Evolutionary conservation across 1,139 yeast genomes (phyloP).

Genomic region (Sugiyamaella castrensis): DNA sequence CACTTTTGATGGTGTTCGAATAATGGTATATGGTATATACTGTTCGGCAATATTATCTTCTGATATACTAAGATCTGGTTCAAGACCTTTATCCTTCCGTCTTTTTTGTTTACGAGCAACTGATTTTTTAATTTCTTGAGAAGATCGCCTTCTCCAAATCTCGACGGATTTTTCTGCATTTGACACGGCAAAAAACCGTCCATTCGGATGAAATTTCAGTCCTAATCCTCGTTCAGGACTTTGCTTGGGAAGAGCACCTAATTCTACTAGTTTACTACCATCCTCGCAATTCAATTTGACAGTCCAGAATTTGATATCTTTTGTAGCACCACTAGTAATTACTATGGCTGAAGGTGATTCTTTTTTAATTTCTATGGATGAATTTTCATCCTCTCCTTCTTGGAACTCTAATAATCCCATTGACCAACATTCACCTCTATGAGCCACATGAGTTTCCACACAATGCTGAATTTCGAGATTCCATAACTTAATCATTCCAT

Average conservation of each 20-base stretch:
- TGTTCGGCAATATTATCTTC: slow-evolving; percentile 33
- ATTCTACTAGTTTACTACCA: slow-evolving; percentile 52
- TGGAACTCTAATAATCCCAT: slow-evolving; percentile 45
- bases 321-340: slow-evolving; percentile 74
- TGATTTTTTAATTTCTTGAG: slow-evolving; percentile 79
- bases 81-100: slow-evolving; percentile 47
- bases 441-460: slow-evolving; percentile 92
- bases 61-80: slow-evolving; percentile 54
- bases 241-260: slow-evolving; percentile 71
- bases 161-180: slow-evolving; percentile 83
- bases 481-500: slow-evolving; percentile 91
- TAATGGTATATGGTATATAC: slow-evolving; percentile 33
- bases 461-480: slow-evolving; percentile 86
- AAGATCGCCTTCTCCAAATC: slow-evolving; percentile 69
- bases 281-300: slow-evolving; percentile 52
- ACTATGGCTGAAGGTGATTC: background rate
- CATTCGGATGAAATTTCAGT: slow-evolving; percentile 49
- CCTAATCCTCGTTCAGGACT: slow-evolving; percentile 73
- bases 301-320: slow-evolving; percentile 81
- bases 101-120: slow-evolving; percentile 76
- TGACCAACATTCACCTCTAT: slow-evolving; percentile 91
- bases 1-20: slow-evolving; percentile 36
- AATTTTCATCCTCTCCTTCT: slow-evolving; percentile 15
- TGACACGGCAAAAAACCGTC: slow-evolving; percentile 60
- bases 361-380: background rate